Base-by-base conservation (phyloP, 768 basidiomycete genomes). In the Erythrobasidium yunnanense region DNA sequence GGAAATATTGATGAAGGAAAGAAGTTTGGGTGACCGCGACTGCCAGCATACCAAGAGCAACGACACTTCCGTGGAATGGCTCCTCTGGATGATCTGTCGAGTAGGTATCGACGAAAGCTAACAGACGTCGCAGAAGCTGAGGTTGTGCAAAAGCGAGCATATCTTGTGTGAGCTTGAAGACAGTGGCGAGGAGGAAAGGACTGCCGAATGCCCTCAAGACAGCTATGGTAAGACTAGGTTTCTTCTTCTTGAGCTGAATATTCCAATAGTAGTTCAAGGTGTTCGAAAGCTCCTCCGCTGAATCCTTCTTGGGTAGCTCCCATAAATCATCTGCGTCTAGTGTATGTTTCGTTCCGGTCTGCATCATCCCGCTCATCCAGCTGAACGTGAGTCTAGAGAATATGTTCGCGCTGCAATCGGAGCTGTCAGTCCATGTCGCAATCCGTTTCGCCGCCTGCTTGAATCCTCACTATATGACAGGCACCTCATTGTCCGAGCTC, bases 261-360 rank as follows among this genome's bases (percentile, higher is more conserved):
- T 71, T 65, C 4, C 68, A 69, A 42, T 60, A 46, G 4, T 49
- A 32, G 1, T 25, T 4, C 0, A 52, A 17, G 4, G 47, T 42
- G 3, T 17, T n/a, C 2, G 35, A 15, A 34, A 55, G 33, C 0
- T 62, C 29, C 38, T 68, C 15, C 3, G 70, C 66, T 17, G 32
- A 4, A 25, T 38, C 46, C 20, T 32, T 20, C 15, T 46, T 25
- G 0, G 71, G 71, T 25, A 95, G 78, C 0, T 84, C 81, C 46
- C 90, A 90, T 23, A 96, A 81, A 72, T 97, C 93, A 29, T 85
- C 81, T 74, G 93, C 90, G 0, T 86, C 86, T 65, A 96, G 84
- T 73, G 81, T 84, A 57, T 82, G 77, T 32, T 57, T 60, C 25
- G 75, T 73, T 1, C 79, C 79, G 6, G 71, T 67, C 53, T 72